Conservation (phyloP, 305 asterid species). For the Fraxinus velutina region DNA sequence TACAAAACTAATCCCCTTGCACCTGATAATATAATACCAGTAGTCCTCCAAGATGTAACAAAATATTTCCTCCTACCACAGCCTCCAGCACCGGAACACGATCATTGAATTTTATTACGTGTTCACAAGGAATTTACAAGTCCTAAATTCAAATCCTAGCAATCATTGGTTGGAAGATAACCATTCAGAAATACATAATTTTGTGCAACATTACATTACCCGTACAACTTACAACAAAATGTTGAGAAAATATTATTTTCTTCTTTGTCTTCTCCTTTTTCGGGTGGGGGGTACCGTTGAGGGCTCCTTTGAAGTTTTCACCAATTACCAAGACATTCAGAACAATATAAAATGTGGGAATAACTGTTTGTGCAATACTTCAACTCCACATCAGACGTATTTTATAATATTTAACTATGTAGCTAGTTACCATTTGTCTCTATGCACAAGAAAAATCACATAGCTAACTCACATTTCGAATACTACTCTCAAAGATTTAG, state of each 20-base stretch:
- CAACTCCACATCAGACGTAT: background rate
- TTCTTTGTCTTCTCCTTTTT: background rate
- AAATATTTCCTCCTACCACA: background rate
- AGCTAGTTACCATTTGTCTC: conserved; percentile 3
- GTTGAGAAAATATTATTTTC: background rate
- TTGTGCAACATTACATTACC: background rate
- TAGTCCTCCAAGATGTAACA: background rate
- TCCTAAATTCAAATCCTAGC: background rate
- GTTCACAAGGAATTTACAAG: background rate
- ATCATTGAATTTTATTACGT: background rate
- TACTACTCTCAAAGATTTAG: conserved; percentile 45
- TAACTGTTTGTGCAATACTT: background rate
- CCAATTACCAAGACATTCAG: background rate
- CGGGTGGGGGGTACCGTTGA: background rate
- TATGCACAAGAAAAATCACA: conserved; percentile 26
- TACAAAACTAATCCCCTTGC: background rate
- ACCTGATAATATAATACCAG: background rate
- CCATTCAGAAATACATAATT: background rate
- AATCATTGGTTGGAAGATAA: background rate
- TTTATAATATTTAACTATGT: background rate
- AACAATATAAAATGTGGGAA: background rate
- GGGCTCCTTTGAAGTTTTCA: background rate
- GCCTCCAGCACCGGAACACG: background rate
- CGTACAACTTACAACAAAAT: background rate
- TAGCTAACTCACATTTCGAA: conserved; percentile 5